Percentiles rank a stretch among this genome's conserved stretches.
Evolutionary conservation across 202 grass and related monocot species (phyloP).

Genomic region (Elaeis oleifera): DNA sequence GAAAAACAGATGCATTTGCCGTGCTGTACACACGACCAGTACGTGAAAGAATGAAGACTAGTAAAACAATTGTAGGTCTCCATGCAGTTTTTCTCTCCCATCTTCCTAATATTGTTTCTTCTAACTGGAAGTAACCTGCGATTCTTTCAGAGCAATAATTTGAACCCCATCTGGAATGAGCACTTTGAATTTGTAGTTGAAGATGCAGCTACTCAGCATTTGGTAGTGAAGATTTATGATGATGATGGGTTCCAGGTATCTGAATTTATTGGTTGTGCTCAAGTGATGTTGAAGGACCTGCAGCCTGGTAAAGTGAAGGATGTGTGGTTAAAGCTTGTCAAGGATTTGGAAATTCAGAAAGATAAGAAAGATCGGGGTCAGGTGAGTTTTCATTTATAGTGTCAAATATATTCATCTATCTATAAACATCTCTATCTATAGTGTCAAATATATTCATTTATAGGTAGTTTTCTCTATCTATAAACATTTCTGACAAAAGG

Average conservation of each 20-base stretch:
- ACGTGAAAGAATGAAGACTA: conserved; percentile 71
- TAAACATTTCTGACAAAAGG: no score
- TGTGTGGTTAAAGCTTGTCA: conserved; percentile 87
- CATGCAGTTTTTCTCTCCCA: conserved; percentile 11
- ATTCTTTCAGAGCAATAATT: conserved; percentile 74
- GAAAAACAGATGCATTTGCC: conserved; percentile 90
- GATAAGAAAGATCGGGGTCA: conserved; percentile 83
- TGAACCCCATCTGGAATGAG: conserved; percentile 97
- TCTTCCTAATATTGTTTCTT: not conserved
- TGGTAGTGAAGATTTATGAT: conserved; percentile 81
- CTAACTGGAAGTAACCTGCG: not conserved
- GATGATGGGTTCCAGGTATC: conserved; percentile 77
- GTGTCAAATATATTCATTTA: no score
- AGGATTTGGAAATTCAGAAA: conserved; percentile 72
- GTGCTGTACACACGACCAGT: conserved; percentile 71
- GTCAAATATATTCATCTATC: not conserved
- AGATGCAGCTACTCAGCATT: conserved; percentile 68
- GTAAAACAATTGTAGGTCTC: conserved; percentile 89
- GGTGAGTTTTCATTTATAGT: conserved; percentile 30
- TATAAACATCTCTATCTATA: not conserved
- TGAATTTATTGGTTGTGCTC: conserved; percentile 73
- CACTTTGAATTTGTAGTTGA: conserved; percentile 92
- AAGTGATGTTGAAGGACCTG: conserved; percentile 54
- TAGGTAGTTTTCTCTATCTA: no score
- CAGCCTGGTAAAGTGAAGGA: conserved; percentile 88